phyloP scores from a whole-genome alignment of 208 protist genomes.

The Acanthamoeba lenticulata region DNA sequence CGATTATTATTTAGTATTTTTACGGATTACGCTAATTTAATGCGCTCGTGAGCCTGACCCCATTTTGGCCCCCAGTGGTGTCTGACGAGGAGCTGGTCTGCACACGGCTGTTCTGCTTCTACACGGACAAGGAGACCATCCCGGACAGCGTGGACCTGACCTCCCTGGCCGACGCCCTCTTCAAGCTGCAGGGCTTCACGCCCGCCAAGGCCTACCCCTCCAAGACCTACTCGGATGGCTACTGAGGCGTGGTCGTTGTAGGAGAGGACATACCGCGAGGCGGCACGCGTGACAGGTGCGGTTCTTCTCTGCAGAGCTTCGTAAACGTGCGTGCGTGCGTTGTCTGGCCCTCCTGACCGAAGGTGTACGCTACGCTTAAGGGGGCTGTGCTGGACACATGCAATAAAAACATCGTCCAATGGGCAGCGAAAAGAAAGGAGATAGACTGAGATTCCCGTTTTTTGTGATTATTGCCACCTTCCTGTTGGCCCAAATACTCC shows the following conservation, averaged over 20 bases:
- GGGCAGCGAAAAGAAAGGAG: background rate
- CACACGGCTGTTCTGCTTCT: slow-evolving; percentile 57
- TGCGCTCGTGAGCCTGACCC: background rate
- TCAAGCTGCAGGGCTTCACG: background rate
- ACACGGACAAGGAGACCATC: slow-evolving; percentile 52
- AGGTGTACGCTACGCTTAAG: too few relatives aligned
- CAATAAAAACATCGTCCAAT: background rate
- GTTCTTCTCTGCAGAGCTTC: too few relatives aligned
- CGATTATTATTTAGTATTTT: too few relatives aligned
- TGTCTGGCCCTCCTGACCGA: too few relatives aligned
- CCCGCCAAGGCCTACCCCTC: background rate
- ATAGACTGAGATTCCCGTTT: background rate
- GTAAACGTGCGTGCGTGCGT: too few relatives aligned
- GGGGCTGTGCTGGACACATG: too few relatives aligned
- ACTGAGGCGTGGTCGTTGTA: background rate
- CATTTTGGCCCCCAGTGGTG: background rate
- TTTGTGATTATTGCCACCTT: background rate
- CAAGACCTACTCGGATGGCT: slow-evolving; percentile 1
- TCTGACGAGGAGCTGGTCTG: slow-evolving; percentile 45
- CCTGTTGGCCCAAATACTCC: background rate
- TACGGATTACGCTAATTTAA: background rate
- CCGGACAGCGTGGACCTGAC: slow-evolving; percentile 37
- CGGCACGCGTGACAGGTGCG: too few relatives aligned
- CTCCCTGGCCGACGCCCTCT: slow-evolving; percentile 37
- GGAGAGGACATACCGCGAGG: too few relatives aligned